Evolutionary conservation across 371 early-diverging fungal species (phyloP), one percentile per base, ranked within the genome.

Genomic region (Massospora cicadina): DNA sequence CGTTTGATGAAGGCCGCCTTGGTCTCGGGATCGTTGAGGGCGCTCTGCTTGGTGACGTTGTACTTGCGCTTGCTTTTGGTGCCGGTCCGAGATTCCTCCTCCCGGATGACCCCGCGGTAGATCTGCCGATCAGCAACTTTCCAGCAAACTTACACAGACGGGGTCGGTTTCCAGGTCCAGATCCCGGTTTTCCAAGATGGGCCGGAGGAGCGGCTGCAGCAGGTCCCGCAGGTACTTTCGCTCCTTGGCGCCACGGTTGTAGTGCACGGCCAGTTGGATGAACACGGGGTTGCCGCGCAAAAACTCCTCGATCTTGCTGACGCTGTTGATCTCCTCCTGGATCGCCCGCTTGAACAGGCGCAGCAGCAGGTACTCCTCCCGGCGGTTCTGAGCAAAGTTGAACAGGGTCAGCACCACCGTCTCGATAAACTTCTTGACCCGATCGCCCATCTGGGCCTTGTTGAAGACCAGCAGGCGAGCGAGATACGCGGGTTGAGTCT

Each of bases 281-380:
- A 96, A 97, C 29, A 89, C 82, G 56, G 93, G 95, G 73, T 96
- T 94, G 31, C 91, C 89, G 21, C 90, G 77, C 84, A 91, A 80
- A 72, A 94, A 93, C 70, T 97, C 97, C 54, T 83, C 88, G 30
- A 93, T 73, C 7, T 83, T 85, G 57, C 77, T 69, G 30, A 92
- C 84, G 30, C 84, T 83, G n/a, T 86, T 80, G 58, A 95, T 79
- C 75, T 94, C 94, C 68, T 91, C 83, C 57, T 86, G 81, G 70
- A 98, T 95, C 25, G 90, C 84, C 24, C 81, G 77, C 85, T 93
- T 88, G 75, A 98, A 90, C 66, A 99, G 75, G 70, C 90, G 91
- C 59, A 98, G 83, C 67, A 98, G 75, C 61, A 98, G 71, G 68
- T 93, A 99, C 75, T 99, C 99, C 69, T 99, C 99, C 25, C 98